These are phyloP conservation scores for Verticillium longisporum DNA, from an alignment of 2,329 filamentous ascomycete species.

Conservation along the genomic window DNA sequence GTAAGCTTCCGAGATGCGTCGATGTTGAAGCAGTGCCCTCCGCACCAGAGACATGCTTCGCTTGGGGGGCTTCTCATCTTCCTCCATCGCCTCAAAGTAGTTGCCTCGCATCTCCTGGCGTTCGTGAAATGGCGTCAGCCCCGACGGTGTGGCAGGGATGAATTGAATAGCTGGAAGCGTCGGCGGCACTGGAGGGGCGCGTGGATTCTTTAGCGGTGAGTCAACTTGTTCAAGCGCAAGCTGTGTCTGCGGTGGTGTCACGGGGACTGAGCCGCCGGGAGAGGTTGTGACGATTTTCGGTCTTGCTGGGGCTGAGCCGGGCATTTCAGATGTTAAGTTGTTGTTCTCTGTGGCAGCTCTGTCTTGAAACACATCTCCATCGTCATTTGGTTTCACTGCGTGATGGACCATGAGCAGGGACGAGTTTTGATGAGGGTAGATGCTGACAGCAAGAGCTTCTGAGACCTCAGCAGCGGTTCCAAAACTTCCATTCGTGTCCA, in stretches of 20 bases:
- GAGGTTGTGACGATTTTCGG: conserved; percentile 31
- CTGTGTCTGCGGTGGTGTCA: conserved; percentile 45
- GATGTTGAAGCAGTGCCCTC: conserved; percentile 43
- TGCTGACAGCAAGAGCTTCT: conserved; percentile 54
- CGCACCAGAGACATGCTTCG: conserved; percentile 45
- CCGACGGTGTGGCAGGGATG: conserved; percentile 57
- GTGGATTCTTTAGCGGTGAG: conserved; percentile 56
- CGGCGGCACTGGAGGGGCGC: conserved; percentile 44
- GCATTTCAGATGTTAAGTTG: conserved; percentile 26
- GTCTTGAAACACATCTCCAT: conserved; percentile 26
- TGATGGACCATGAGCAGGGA: conserved; percentile 56
- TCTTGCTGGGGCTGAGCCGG: conserved; percentile 23
- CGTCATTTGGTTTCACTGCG: conserved; percentile 41
- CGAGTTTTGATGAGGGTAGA: conserved; percentile 58
- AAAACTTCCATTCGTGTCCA: conserved; percentile 41
- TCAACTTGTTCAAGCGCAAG: conserved; percentile 48
- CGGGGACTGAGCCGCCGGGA: conserved; percentile 30
- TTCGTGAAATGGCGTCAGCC: conserved; percentile 47
- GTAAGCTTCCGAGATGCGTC: conserved; percentile 35
- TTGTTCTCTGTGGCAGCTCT: conserved; percentile 15
- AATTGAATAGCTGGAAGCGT: conserved; percentile 39
- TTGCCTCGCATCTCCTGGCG: conserved; percentile 46
- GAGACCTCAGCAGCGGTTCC: conserved; percentile 56
- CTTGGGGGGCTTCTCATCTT: conserved; percentile 32
- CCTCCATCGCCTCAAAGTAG: conserved; percentile 38